Evolutionary conservation across 805 yeast species (phyloP).

Genomic region (Starmerella apicola): DNA sequence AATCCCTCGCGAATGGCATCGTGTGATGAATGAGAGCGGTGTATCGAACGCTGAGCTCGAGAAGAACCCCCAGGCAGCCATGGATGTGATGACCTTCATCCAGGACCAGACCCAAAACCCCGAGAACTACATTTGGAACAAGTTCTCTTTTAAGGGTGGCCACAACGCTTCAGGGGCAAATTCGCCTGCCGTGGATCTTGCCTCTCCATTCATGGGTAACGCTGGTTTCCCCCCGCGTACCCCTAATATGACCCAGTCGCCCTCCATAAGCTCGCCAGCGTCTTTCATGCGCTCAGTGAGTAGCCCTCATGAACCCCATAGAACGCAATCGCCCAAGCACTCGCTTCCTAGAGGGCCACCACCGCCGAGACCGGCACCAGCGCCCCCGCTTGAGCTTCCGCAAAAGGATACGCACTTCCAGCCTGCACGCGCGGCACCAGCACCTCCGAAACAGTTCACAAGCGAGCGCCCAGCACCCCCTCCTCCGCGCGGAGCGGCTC

Average conservation of each 20-base stretch:
- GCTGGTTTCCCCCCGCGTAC: background rate
- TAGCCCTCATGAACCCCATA: slow-evolving; percentile 5
- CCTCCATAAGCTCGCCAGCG: background rate
- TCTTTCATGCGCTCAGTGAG: slow-evolving; percentile 11
- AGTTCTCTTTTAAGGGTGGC: slow-evolving; percentile 15
- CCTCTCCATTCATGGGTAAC: slow-evolving; percentile 10
- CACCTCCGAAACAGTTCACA: slow-evolving; percentile 3
- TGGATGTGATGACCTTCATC: slow-evolving; percentile 79
- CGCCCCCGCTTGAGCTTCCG: slow-evolving; percentile 33
- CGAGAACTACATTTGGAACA: slow-evolving; percentile 20
- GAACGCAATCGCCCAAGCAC: background rate
- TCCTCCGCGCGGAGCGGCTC: too few species aligned
- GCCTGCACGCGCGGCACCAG: slow-evolving; percentile 9
- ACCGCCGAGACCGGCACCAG: slow-evolving; percentile 32
- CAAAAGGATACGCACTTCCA: slow-evolving; percentile 2
- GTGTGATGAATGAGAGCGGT: slow-evolving; percentile 70
- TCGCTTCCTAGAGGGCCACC: slow-evolving; percentile 24
- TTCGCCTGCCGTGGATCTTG: slow-evolving; percentile 5
- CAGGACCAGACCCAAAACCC: slow-evolving; percentile 19
- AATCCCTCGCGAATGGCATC: slow-evolving; percentile 87
- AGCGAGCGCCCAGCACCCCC: background rate
- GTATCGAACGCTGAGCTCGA: slow-evolving; percentile 77
- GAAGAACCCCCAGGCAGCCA: slow-evolving; percentile 87
- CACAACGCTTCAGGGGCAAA: background rate
- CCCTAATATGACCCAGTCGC: background rate